phyloP scores from a whole-genome alignment of 225 moss, liverwort and hornwort species.

The Pseudoscleropodium purum region DNA sequence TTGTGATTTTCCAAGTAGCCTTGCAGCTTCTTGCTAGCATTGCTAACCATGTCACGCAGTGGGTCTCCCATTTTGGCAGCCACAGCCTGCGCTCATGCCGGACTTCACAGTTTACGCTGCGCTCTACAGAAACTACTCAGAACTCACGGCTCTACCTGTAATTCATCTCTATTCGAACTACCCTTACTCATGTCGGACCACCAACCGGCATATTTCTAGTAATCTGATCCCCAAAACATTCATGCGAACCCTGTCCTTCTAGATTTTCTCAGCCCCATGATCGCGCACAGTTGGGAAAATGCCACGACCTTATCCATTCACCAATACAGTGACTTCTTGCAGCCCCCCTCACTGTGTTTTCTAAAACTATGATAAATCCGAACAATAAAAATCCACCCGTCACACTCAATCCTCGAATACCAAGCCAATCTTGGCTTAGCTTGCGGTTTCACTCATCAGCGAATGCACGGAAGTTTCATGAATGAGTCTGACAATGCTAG shows the following conservation, averaged over 20 bases:
- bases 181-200: neutral
- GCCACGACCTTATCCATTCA: neutral
- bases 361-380: neutral
- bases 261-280: neutral
- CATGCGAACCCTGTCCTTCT: neutral
- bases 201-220: neutral
- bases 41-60: slow-evolving; percentile 94
- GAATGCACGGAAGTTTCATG: neutral
- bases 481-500: neutral
- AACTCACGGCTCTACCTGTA: neutral
- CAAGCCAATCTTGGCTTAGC: neutral
- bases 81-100: slow-evolving; percentile 62
- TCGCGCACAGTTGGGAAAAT: neutral
- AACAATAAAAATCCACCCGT: neutral
- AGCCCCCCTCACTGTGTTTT: neutral
- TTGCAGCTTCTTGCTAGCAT: slow-evolving; percentile 93
- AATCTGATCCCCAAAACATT: neutral
- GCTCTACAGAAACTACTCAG: neutral
- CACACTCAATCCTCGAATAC: neutral
- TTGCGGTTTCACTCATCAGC: neutral
- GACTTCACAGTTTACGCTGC: slow-evolving; percentile 21
- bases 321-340: neutral
- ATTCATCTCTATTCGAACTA: neutral
- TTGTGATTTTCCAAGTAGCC: slow-evolving; percentile 83
- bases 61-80: slow-evolving; percentile 98